Evolutionary conservation across 805 yeast species (phyloP), one percentile per base, ranked within the genome.

Genomic region (Zygotorulaspora danielsina): DNA sequence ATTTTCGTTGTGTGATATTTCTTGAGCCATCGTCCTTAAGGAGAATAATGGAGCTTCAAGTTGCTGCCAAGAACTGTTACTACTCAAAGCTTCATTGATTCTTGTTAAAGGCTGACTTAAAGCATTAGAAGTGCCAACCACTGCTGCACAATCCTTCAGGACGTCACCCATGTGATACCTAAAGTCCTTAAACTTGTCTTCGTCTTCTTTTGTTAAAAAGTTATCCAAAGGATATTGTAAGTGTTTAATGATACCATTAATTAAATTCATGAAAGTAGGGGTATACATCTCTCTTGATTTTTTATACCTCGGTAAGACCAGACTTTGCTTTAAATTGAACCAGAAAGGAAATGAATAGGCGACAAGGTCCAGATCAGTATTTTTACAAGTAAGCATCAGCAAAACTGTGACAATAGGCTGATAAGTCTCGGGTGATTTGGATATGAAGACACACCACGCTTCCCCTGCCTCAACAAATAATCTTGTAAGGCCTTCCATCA

Each of bases 131-230:
- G 94, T 71, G 1, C 97, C 97, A 30, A 86, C 79, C 3, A 93
- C 90, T 1, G 85, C 84, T 51, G 97, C 85, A 67, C 97, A 88
- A 58, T 88, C 95, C 57, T 94, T 94, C 45, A 93, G 67, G n/a
- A 90, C 96, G 60, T 93, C 97, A 26, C 97, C 97, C 84, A 93
- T 85, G 41, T 87, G 96, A 63, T 93, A 93, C 55, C 99, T 74
- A 64, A 90, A 93, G 43, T 87, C 94, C 54, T 85, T 80, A 61
- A 93, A 93, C 61, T 87, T 85, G 57, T 94, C 98, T 57, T 88
- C 95, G 39, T 77, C 83, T 57, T 87, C 96, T 49, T 84, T 87
- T 31, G 73, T 72, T 18, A 72, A 71, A 53, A 90, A 90, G 13
- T 60, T 61, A 10, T 67, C 69, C 26, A 64, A 58, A 13, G 96